Percentiles rank a stretch among this genome's conserved stretches.
Evolutionary conservation across 2,329 filamentous ascomycete genomes (phyloP).

Genomic region (Epichloe bromicola): DNA sequence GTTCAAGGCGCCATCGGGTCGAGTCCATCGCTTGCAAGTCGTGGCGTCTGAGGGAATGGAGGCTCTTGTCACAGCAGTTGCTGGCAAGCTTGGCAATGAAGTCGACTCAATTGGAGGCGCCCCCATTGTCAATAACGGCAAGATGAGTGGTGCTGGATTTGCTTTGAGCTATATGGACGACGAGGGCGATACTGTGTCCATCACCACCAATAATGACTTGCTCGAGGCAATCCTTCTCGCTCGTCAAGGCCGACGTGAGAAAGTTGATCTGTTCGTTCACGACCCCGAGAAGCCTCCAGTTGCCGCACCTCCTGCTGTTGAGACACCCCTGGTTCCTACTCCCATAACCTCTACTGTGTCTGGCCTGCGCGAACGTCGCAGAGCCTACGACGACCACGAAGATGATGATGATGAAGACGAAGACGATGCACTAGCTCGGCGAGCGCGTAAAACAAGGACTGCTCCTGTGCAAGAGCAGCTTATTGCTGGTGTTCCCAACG

Average conservation of each 20-base stretch:
- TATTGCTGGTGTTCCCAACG: conserved; percentile 86
- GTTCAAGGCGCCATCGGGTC: conserved; percentile 92
- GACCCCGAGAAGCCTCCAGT: conserved; percentile 82
- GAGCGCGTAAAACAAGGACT: conserved; percentile 27
- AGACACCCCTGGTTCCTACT: conserved; percentile 28
- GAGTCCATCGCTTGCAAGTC: conserved; percentile 85
- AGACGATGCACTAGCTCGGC: conserved; percentile 32
- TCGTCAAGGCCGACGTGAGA: conserved; percentile 64
- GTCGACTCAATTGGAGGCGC: conserved; percentile 71
- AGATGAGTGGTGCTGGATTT: conserved; percentile 64
- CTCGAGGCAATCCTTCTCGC: conserved; percentile 80
- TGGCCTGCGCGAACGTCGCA: conserved; percentile 37
- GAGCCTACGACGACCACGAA: conserved; percentile 36
- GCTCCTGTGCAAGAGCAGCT: conserved; percentile 54
- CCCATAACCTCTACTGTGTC: conserved; percentile 35
- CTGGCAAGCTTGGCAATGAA: conserved; percentile 74
- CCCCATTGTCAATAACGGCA: conserved; percentile 67
- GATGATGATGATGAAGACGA: conserved; percentile 41
- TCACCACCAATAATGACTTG: conserved; percentile 89
- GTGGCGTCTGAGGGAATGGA: conserved; percentile 67
- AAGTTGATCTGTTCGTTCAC: conserved; percentile 95
- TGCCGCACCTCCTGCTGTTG: conserved; percentile 40
- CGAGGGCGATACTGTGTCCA: conserved; percentile 91
- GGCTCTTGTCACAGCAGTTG: conserved; percentile 64
- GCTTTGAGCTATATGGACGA: conserved; percentile 94